Evolutionary conservation across 192 early-diverging fungal genomes (phyloP).

Genomic region (Gaertneriomyces semiglobifer): DNA sequence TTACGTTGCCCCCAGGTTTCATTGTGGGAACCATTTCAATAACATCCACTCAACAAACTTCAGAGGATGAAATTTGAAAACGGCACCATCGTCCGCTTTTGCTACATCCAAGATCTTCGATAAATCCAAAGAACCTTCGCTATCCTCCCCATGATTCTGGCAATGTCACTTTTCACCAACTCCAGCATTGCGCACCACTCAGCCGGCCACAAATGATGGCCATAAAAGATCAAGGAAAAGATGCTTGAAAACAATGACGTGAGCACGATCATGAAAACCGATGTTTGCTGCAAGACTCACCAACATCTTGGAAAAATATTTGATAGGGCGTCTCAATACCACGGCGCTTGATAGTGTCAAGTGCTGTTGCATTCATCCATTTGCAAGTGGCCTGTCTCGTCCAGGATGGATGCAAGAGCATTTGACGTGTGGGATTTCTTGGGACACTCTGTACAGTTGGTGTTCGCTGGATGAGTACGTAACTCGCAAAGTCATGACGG

Average conservation of each 20-base stretch:
- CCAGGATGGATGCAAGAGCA: neutral
- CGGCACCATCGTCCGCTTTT: neutral
- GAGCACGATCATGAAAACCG: neutral
- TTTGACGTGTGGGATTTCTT: neutral
- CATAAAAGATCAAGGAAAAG: neutral
- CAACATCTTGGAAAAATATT: neutral
- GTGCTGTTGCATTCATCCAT: no score
- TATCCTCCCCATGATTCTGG: neutral
- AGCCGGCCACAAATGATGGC: no score
- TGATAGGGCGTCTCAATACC: neutral
- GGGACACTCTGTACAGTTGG: neutral
- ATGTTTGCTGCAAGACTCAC: neutral
- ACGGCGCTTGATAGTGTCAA: neutral
- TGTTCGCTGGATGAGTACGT: neutral
- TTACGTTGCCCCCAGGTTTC: neutral
- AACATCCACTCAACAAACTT: neutral
- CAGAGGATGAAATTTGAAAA: neutral
- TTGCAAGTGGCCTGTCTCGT: no score
- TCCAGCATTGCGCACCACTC: neutral
- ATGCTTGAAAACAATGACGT: neutral
- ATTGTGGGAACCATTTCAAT: neutral
- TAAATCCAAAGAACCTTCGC: neutral
- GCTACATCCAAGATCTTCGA: neutral
- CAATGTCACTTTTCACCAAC: neutral
- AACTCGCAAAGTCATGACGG: neutral